Evolutionary conservation across 139 green algal species (phyloP).

Genomic region (Haematococcus sp.): DNA sequence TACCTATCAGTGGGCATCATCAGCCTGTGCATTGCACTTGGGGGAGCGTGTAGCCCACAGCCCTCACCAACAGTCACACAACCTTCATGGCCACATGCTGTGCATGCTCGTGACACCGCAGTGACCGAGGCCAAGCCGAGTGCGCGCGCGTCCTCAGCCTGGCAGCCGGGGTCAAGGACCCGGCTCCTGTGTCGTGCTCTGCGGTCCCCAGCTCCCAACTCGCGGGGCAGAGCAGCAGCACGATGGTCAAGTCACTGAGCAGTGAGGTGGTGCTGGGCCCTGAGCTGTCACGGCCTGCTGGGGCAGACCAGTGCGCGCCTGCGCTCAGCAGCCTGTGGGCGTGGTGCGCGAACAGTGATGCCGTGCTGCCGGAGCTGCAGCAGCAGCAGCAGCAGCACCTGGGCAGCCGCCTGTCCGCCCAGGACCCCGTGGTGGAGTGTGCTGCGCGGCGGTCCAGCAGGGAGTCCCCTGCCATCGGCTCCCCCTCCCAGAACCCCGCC

Average conservation of each 20-base stretch:
- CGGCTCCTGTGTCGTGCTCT: no score
- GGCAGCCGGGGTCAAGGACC: no score
- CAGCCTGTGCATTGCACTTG: not conserved
- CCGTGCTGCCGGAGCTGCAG: not conserved
- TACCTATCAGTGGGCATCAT: not conserved
- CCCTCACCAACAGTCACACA: no score
- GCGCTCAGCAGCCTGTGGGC: not conserved
- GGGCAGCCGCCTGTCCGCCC: not conserved
- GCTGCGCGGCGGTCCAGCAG: not conserved
- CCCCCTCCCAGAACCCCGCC: not conserved
- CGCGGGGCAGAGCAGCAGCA: no score
- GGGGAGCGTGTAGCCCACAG: not conserved
- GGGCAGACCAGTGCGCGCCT: not conserved
- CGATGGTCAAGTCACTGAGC: not conserved
- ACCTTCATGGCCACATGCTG: no score
- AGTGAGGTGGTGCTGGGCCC: not conserved
- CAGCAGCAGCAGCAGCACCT: not conserved
- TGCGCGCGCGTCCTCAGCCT: no score
- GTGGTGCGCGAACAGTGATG: not conserved
- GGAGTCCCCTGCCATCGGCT: not conserved
- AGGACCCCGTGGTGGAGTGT: conserved; percentile 4
- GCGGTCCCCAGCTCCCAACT: no score
- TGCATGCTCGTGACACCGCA: no score
- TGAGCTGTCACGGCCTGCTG: not conserved
- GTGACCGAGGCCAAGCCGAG: no score